Base-by-base conservation (phyloP, 441 rosid genomes). In the Mallotus japonicus region DNA sequence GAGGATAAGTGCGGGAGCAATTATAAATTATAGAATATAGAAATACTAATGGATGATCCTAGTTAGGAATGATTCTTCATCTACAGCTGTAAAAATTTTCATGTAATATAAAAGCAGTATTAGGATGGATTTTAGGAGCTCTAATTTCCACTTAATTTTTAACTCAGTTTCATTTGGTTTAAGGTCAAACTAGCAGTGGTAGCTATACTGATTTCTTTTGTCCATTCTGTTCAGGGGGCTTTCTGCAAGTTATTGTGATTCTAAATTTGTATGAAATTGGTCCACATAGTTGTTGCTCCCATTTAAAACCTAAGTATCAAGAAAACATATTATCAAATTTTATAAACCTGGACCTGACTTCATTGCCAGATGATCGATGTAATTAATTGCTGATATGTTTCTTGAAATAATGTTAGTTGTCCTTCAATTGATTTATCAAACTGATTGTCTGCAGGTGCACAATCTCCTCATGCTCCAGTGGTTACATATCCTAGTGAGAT, bases 391-490 rank as follows among this genome's bases (percentile, higher is more conserved):
- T 63, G 37, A 12, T n/a, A 20, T 42, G 9, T 20, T 20, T 14
- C 54, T 56, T 58, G 42, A 19, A 12, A 32, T 71, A 22, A 22
- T 47, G 55, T 75, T 24, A 44, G 1, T 44, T 6, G n/a, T 51
- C 19, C 40, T 28, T 9, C 1, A 9, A 49, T 56, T 72, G 69
- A 76, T 56, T 72, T 15, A 54, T 61, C n/a, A 24, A 67, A 24
- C 17, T 55, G 44, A 47, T 65, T 58, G 42, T 54, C 72, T 85
- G 49, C 83, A 89, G 92, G 81, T 80, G 62, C 80, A 73, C 72
- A 54, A 67, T 71, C 17, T 72, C 69, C 69, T 22, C 75, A 71
- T 53, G 69, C 81, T 73, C 73, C 78, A 11, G 70, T 69, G 19
- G 72, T 68, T 61, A 75, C 81, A 19, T 67, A 51, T 72, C 76